A percentile compares a stretch with the other conserved stretches of the same genome.
Conservation (phyloP, 2,329 filamentous ascomycete species). For the Shiraia bambusicola region DNA sequence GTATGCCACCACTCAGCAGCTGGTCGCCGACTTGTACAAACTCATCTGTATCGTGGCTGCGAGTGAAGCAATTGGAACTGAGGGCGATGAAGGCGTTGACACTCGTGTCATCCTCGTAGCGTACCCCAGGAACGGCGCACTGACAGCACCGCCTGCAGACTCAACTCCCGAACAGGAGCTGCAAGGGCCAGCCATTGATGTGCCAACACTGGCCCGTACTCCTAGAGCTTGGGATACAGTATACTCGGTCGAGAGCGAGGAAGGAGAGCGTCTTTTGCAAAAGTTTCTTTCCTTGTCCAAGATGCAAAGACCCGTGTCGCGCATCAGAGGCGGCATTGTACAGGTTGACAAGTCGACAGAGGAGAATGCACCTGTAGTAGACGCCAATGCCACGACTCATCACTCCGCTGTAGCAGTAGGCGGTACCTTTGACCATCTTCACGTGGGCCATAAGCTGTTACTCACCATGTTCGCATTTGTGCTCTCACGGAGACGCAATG, state of each 20-base stretch:
- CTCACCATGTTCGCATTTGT: constrained; percentile 82
- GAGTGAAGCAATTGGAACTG: constrained; percentile 62
- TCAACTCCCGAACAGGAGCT: constrained; percentile 32
- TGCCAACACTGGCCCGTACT: constrained; percentile 51
- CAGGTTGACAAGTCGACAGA: constrained; percentile 15
- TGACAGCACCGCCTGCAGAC: constrained; percentile 21
- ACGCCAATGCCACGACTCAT: constrained; percentile 16
- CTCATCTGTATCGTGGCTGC: constrained; percentile 73
- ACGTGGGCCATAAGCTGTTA: constrained; percentile 93
- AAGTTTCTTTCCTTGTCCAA: constrained; percentile 44
- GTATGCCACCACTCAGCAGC: constrained; percentile 70
- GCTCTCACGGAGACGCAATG: constrained; percentile 47
- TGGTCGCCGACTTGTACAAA: constrained; percentile 76
- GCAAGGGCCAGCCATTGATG: constrained; percentile 54
- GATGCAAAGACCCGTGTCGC: constrained; percentile 31
- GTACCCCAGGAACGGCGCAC: constrained; percentile 47
- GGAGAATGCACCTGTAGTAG: constrained; percentile 4
- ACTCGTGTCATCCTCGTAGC: constrained; percentile 73
- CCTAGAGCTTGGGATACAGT: constrained; percentile 64
- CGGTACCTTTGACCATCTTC: constrained; percentile 94
- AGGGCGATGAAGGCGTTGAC: constrained; percentile 72
- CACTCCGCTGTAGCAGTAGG: constrained; percentile 75
- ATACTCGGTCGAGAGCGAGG: constrained; percentile 66
- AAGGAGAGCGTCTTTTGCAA: constrained; percentile 60
- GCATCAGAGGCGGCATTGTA: constrained; percentile 40